Evolutionary conservation across 2,329 filamentous ascomycete genomes (phyloP).

Genomic region (Ceratocystis ficicola): DNA sequence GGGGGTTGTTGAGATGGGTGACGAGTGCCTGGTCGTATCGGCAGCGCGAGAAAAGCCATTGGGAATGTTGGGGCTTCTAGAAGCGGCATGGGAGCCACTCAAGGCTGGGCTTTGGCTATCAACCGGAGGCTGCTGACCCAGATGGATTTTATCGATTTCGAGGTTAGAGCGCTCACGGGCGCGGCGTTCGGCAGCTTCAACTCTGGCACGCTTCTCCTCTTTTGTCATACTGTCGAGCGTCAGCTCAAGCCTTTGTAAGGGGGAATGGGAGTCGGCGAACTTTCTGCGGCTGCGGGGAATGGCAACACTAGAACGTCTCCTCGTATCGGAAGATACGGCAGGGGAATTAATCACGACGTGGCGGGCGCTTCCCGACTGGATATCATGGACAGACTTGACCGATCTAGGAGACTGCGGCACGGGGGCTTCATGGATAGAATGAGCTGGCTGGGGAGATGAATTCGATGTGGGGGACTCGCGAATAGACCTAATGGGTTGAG

Average conservation of each 20-base stretch:
- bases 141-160: conserved; percentile 25
- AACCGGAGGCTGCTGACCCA: conserved; percentile 20
- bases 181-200: conserved; percentile 67
- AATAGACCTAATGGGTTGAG: not conserved
- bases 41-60: not conserved
- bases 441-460: not conserved
- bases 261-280: conserved; percentile 73
- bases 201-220: conserved; percentile 79
- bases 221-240: conserved; percentile 88
- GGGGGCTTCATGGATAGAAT: not conserved
- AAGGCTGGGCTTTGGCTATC: conserved; percentile 14
- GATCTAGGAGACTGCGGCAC: conserved; percentile 8
- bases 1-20: conserved; percentile 12
- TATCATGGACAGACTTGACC: conserved; percentile 13
- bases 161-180: conserved; percentile 49
- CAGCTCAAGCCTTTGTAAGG: conserved; percentile 83
- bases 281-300: conserved; percentile 25
- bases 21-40: conserved; percentile 15
- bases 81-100: not conserved
- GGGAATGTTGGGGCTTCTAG: not conserved
- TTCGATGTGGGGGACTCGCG: not conserved
- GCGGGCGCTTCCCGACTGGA: conserved; percentile 12
- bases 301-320: conserved; percentile 18
- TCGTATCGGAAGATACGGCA: conserved; percentile 14
- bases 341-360: conserved; percentile 16